These are phyloP conservation scores for Coemansia brasiliensis DNA, from an alignment of 192 early-diverging fungal genomes.

Conservation along the genomic window DNA sequence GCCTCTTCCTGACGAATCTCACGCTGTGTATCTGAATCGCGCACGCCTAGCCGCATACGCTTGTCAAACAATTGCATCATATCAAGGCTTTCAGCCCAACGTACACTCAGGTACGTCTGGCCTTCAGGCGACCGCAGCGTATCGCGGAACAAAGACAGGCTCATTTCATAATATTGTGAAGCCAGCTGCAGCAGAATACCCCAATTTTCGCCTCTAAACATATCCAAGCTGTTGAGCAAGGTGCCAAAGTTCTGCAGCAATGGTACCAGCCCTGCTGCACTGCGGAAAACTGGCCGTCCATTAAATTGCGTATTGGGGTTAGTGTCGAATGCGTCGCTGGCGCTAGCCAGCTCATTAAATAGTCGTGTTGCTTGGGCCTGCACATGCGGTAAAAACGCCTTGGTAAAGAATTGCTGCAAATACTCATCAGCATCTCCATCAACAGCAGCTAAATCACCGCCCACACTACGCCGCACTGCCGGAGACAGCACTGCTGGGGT, in stretches of 20 bases:
- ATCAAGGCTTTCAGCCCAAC: conserved; percentile 65
- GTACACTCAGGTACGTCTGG: conserved; percentile 48
- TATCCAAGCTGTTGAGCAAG: conserved; percentile 40
- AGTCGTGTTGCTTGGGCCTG: conserved; percentile 78
- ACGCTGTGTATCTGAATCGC: conserved; percentile 39
- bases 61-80: conserved; percentile 59
- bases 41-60: conserved; percentile 1
- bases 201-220: conserved; percentile 50
- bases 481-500: conserved; percentile 19
- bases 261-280: conserved; percentile 46
- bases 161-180: conserved; percentile 43
- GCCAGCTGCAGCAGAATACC: conserved; percentile 45
- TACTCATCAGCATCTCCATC: conserved; percentile 56
- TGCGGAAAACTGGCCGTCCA: conserved; percentile 52
- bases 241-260: conserved; percentile 40
- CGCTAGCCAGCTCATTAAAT: conserved; percentile 32
- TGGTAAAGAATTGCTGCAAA: conserved; percentile 60
- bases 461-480: conserved; percentile 45
- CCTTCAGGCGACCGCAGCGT: conserved; percentile 44
- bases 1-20: conserved; percentile 77
- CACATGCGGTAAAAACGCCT: conserved; percentile 77
- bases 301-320: conserved; percentile 37
- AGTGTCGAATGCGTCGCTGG: conserved; percentile 45
- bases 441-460: conserved; percentile 26
- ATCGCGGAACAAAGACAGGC: conserved; percentile 50